phyloP scores from a whole-genome alignment of 306 rosid species.

The Vigna reflexopilosa region DNA sequence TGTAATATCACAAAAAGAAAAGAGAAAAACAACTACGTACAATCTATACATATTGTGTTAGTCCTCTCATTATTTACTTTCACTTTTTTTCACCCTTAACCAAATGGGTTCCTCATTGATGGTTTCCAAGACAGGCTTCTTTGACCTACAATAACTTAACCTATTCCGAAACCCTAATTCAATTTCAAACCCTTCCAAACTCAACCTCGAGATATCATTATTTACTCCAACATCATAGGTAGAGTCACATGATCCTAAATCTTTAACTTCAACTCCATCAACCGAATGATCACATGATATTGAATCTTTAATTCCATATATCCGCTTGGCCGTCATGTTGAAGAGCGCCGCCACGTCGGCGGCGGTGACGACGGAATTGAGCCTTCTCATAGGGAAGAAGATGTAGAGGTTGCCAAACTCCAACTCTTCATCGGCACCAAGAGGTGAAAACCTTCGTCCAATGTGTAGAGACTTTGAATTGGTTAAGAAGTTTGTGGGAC shows the following conservation, averaged over 20 bases:
- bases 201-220: conserved; percentile 46
- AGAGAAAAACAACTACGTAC: too few species aligned
- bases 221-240: background rate
- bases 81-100: background rate
- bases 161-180: conserved; percentile 60
- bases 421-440: conserved; percentile 70
- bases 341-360: conserved; percentile 62
- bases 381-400: conserved; percentile 67
- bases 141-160: conserved; percentile 62
- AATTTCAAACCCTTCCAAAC: conserved; percentile 51
- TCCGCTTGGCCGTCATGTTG: conserved; percentile 62
- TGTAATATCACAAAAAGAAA: too few species aligned
- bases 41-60: too few species aligned
- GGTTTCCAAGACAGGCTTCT: conserved; percentile 76
- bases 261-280: background rate
- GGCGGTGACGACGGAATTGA: conserved; percentile 60
- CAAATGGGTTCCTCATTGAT: conserved; percentile 67
- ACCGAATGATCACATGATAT: background rate
- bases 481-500: conserved; percentile 54
- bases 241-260: too few species aligned
- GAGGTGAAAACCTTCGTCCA: conserved; percentile 67
- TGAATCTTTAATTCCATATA: conserved; percentile 40
- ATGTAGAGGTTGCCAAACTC: conserved; percentile 67
- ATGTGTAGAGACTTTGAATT: conserved; percentile 64
- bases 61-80: background rate